A percentile compares a stretch with the other conserved stretches of the same genome.
Evolutionary conservation across 768 basidiomycete genomes (phyloP).

Genomic region (Termitomyces sp.): DNA sequence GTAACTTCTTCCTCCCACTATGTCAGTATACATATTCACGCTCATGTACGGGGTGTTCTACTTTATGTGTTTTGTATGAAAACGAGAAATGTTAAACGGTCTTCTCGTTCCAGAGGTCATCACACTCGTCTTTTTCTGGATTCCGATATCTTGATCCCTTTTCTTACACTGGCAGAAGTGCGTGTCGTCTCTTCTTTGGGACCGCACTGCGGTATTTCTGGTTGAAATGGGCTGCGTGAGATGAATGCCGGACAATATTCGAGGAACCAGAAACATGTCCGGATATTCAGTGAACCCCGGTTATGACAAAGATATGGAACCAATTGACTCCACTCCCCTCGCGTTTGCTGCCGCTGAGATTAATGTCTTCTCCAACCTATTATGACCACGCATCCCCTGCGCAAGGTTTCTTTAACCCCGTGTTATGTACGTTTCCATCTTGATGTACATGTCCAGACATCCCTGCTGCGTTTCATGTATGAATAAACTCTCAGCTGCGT

Average conservation of each 20-base stretch:
- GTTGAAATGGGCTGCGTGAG: not conserved
- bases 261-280: not conserved
- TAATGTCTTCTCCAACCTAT: not conserved
- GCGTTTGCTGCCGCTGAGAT: not conserved
- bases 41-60: too few relatives aligned
- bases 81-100: not conserved
- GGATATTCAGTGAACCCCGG: not conserved
- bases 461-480: too few relatives aligned
- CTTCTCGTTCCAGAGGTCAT: not conserved
- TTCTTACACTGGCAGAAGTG: not conserved
- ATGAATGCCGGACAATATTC: slow-evolving; percentile 1
- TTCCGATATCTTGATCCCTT: not conserved
- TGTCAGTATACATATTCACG: too few relatives aligned
- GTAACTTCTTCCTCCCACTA: too few relatives aligned
- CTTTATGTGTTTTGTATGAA: too few relatives aligned
- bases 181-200: not conserved
- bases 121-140: not conserved
- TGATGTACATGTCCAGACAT: not conserved
- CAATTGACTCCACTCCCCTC: not conserved
- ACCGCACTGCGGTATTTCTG: not conserved
- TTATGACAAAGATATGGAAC: not conserved
- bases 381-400: too few relatives aligned
- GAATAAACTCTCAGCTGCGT: not conserved
- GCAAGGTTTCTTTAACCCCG: too few relatives aligned
- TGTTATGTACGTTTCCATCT: not conserved